A percentile compares a stretch with the other conserved stretches of the same genome.
Conservation (phyloP, 2,329 filamentous ascomycete genomes). For the Simplicillium sp. region DNA sequence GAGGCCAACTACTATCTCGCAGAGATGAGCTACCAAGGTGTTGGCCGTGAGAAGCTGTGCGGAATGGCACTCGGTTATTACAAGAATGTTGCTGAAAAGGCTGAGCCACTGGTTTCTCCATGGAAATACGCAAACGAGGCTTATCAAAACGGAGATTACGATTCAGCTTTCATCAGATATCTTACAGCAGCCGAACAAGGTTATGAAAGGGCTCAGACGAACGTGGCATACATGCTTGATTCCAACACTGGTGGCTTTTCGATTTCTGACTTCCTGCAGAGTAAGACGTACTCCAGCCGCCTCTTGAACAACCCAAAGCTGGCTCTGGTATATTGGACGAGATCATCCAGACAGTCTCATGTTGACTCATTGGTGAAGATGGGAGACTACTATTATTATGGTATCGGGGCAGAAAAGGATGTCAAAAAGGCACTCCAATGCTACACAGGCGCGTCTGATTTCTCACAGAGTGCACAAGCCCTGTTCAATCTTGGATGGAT, state of each 20-base stretch:
- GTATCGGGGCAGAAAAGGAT: conserved; percentile 63
- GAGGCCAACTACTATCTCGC: conserved; percentile 90
- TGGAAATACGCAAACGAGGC: conserved; percentile 78
- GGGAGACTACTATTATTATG: conserved; percentile 91
- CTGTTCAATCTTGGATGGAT: conserved; percentile 98
- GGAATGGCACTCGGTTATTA: conserved; percentile 72
- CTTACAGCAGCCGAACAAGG: conserved; percentile 89
- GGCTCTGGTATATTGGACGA: conserved; percentile 88
- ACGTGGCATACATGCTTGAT: conserved; percentile 81
- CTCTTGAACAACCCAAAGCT: conserved; percentile 47
- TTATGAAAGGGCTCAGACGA: conserved; percentile 81
- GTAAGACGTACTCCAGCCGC: conserved; percentile 13
- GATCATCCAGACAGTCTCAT: conserved; percentile 86
- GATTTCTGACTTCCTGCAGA: conserved; percentile 30
- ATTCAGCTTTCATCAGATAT: conserved; percentile 71
- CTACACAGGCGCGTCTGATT: conserved; percentile 87
- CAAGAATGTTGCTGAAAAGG: conserved; percentile 66
- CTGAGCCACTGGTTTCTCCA: conserved; percentile 64
- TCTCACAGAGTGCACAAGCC: conserved; percentile 85
- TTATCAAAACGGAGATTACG: conserved; percentile 68
- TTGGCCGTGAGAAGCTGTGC: conserved; percentile 73
- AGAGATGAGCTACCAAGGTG: conserved; percentile 72
- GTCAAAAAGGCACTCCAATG: conserved; percentile 84
- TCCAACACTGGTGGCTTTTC: conserved; percentile 46
- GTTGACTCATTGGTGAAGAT: conserved; percentile 94